Conservation (phyloP, 1,139 yeast genomes). For the Zygoascus hellenicus region DNA sequence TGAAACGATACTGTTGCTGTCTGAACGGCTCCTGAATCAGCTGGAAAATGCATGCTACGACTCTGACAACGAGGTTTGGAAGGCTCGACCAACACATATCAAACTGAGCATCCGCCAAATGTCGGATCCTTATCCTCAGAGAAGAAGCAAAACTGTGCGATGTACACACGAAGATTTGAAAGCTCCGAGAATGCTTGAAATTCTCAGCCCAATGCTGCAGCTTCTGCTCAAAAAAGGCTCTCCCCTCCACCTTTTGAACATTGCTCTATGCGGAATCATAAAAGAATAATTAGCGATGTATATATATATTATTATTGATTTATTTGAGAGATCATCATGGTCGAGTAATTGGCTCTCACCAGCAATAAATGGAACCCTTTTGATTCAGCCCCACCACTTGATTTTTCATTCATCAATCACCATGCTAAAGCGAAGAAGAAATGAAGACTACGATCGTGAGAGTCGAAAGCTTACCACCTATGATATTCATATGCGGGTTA, state of each 20-base stretch:
- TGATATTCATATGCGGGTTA: conserved; percentile 1
- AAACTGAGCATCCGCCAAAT: conserved; percentile 18
- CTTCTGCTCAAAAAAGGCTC: conserved; percentile 2
- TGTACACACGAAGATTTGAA: not conserved
- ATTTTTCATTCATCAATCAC: conserved; percentile 1
- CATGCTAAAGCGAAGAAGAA: conserved; percentile 6
- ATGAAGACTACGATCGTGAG: conserved; percentile 1
- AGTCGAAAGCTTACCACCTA: conserved; percentile 3
- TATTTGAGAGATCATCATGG: not conserved
- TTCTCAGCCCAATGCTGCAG: conserved; percentile 4
- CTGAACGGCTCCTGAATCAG: conserved; percentile 25
- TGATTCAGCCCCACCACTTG: conserved; percentile 1
- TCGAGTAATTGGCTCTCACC: not conserved
- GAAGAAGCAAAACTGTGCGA: conserved; percentile 8
- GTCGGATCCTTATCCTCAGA: conserved; percentile 1
- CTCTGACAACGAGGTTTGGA: conserved; percentile 19
- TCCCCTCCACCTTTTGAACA: conserved; percentile 7
- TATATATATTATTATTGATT: not conserved
- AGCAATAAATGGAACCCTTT: not conserved
- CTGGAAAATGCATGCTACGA: conserved; percentile 22
- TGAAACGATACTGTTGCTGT: conserved; percentile 19
- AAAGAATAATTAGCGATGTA: not conserved
- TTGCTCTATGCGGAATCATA: conserved; percentile 9
- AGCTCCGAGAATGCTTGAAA: conserved; percentile 1
- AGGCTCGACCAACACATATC: conserved; percentile 21